Percentiles rank a stretch among this genome's conserved stretches.
phyloP scores from a whole-genome alignment of 352 stramenopile species.

The Globisporangium paddicum region DNA sequence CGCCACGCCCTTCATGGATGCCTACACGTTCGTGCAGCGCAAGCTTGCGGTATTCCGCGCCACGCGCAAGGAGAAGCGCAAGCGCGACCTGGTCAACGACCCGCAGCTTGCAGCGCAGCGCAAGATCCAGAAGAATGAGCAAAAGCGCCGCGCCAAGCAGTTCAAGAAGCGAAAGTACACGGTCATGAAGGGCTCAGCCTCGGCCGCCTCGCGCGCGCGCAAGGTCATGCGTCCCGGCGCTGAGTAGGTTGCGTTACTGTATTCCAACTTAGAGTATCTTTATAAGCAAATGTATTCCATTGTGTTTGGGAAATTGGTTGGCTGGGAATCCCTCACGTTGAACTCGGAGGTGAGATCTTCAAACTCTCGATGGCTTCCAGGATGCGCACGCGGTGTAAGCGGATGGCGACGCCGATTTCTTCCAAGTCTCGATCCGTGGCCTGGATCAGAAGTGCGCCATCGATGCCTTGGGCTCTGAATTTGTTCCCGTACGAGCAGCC shows the following conservation, averaged over 20 bases:
- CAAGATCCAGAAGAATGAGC: conserved; percentile 84
- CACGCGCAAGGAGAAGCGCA: conserved; percentile 69
- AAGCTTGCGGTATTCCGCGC: conserved; percentile 73
- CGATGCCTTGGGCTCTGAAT: conserved; percentile 51
- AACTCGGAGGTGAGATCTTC: not conserved
- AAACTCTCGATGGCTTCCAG: conserved; percentile 26
- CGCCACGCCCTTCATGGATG: conserved; percentile 59
- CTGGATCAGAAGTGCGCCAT: conserved; percentile 50
- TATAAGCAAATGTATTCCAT: not conserved
- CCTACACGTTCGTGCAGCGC: conserved; percentile 83
- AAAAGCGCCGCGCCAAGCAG: conserved; percentile 79
- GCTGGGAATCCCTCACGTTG: not conserved
- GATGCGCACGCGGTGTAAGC: conserved; percentile 72
- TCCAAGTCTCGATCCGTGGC: conserved; percentile 54
- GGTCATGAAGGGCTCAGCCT: conserved; percentile 75
- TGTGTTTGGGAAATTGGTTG: not conserved
- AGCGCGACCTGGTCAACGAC: conserved; percentile 71
- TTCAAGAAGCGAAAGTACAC: conserved; percentile 86
- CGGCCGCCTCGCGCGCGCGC: conserved; percentile 42
- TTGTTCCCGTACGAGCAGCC: conserved; percentile 26
- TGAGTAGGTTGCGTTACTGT: conserved; percentile 24
- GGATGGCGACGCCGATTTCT: conserved; percentile 60
- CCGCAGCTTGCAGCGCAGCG: conserved; percentile 66
- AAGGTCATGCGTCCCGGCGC: conserved; percentile 65
- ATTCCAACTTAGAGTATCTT: conserved; percentile 4